phyloP scores from a whole-genome alignment of 2,329 filamentous ascomycete species.

The Geoglossum cookeanum region DNA sequence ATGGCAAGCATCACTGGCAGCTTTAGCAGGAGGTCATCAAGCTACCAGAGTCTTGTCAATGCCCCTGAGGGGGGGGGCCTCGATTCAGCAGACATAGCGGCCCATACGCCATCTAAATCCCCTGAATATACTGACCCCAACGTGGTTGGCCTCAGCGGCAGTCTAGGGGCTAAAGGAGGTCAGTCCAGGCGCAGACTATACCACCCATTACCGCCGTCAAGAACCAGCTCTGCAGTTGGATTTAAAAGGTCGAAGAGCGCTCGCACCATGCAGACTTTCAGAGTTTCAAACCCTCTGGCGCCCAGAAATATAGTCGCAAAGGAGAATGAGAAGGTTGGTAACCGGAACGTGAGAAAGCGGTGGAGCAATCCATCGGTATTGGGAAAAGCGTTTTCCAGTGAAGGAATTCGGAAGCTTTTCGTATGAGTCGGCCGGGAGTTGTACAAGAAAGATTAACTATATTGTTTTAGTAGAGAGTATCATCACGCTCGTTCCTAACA shows the following conservation, averaged over 20 bases:
- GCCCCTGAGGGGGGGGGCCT: neutral
- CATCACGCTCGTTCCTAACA: no score
- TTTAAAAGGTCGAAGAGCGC: constrained; percentile 1
- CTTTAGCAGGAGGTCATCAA: constrained; percentile 53
- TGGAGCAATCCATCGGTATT: constrained; percentile 1
- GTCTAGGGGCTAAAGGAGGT: neutral
- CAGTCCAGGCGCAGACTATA: neutral
- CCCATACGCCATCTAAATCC: neutral
- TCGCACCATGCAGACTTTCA: neutral
- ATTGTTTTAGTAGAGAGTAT: neutral
- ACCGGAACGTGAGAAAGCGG: neutral
- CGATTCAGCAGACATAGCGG: neutral
- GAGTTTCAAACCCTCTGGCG: neutral
- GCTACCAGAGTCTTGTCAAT: constrained; percentile 17
- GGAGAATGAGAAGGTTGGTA: neutral
- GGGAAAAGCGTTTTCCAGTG: constrained; percentile 1
- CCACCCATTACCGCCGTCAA: neutral
- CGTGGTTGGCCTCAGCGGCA: neutral
- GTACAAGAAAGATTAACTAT: no score
- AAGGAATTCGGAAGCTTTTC: constrained; percentile 1
- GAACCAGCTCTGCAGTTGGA: neutral
- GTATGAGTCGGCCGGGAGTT: no score
- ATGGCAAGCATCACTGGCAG: constrained; percentile 60
- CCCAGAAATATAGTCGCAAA: neutral
- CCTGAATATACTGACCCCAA: neutral